Conservation (phyloP, 768 basidiomycete species). For the Exsudoporus frostii region DNA sequence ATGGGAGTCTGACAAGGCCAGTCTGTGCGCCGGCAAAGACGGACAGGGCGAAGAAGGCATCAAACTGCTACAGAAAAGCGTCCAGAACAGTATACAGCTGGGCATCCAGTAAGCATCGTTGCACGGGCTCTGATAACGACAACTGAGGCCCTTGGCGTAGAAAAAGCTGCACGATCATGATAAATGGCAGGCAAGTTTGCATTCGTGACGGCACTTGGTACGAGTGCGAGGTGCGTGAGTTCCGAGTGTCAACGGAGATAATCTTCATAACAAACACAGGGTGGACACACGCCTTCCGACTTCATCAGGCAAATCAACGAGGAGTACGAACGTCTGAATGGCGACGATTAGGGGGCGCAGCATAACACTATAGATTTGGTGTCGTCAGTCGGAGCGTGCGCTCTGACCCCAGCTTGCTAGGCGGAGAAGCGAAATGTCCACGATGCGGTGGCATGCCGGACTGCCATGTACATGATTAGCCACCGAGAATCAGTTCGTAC, state of each 20-base stretch:
- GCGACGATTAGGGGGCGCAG: conserved; percentile 21
- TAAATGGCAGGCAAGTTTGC: conserved; percentile 65
- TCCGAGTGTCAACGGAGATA: conserved; percentile 24
- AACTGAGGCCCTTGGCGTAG: conserved; percentile 33
- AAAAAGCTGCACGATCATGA: conserved; percentile 86
- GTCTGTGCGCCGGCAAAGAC: conserved; percentile 56
- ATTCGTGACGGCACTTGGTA: conserved; percentile 79
- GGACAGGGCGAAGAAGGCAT: conserved; percentile 63
- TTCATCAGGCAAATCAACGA: conserved; percentile 76
- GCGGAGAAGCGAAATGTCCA: conserved; percentile 16
- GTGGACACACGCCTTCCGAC: conserved; percentile 69
- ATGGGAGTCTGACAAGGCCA: conserved; percentile 60
- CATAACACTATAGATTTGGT: conserved; percentile 4
- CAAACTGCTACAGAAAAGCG: conserved; percentile 59
- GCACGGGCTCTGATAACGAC: not conserved
- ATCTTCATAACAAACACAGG: conserved; percentile 40
- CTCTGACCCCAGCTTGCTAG: conserved; percentile 9
- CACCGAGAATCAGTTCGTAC: conserved; percentile 76
- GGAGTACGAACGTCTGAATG: conserved; percentile 67
- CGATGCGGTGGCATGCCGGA: conserved; percentile 10
- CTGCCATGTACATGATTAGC: conserved; percentile 29
- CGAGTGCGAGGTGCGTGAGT: conserved; percentile 62
- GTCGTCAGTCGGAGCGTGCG: conserved; percentile 4
- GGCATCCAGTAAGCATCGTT: conserved; percentile 53
- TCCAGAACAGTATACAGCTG: conserved; percentile 39